These are phyloP conservation scores for Singerocomus inundabilis DNA, from an alignment of 1,284 basidiomycete species.

Conservation along the genomic window DNA sequence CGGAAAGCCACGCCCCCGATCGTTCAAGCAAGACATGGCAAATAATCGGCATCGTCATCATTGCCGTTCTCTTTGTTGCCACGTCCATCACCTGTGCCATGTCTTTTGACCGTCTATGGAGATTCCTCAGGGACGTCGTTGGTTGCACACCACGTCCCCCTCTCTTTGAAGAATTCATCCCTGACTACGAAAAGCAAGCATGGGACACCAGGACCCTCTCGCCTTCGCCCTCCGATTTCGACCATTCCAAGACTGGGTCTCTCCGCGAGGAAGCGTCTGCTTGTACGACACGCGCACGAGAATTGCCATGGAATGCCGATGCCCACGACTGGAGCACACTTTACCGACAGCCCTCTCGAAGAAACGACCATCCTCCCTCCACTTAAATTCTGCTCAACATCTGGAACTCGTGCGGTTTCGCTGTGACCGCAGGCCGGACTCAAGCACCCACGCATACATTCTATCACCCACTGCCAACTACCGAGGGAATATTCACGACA, in stretches of 20 bases:
- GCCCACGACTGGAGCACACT: constrained; percentile 13
- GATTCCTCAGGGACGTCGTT: constrained; percentile 50
- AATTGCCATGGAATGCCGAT: constrained; percentile 27
- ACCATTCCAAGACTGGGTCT: constrained; percentile 1
- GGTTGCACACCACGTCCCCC: constrained; percentile 38
- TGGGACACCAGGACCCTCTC: constrained; percentile 55
- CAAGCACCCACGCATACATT: constrained; percentile 9
- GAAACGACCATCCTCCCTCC: constrained; percentile 12
- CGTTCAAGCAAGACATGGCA: constrained; percentile 50
- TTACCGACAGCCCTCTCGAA: constrained; percentile 23
- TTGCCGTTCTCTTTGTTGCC: constrained; percentile 55
- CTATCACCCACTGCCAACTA: neutral
- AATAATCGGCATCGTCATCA: constrained; percentile 61
- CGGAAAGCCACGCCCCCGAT: constrained; percentile 5
- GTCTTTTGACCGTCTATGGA: constrained; percentile 67
- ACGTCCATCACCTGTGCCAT: constrained; percentile 51
- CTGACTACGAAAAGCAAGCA: constrained; percentile 59
- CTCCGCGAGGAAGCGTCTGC: neutral
- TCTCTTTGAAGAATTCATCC: constrained; percentile 53
- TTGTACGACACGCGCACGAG: constrained; percentile 14
- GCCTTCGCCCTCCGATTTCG: constrained; percentile 24
- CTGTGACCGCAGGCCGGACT: constrained; percentile 17
- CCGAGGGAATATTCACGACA: neutral
- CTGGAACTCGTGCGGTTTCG: neutral
- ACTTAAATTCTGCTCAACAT: constrained; percentile 3